Base-by-base conservation (phyloP, 371 early-diverging fungal genomes). In the Rhizopus delemar region DNA sequence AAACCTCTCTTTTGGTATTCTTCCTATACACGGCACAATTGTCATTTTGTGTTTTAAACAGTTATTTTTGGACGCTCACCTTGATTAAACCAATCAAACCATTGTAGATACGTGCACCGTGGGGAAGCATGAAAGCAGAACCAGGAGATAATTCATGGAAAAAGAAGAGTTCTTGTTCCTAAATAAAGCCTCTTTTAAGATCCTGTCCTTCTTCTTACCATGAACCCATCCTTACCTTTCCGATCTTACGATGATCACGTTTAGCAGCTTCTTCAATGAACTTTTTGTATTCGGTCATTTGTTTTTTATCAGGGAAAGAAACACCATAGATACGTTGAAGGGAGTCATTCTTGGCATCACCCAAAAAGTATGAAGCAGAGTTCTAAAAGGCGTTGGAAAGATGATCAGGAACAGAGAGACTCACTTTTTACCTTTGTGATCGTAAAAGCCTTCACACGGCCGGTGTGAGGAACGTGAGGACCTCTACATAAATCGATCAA, bases 321-420 rank as follows among this genome's bases (percentile, higher is more conserved):
- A 99, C 91, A 60, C 99, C 99, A 70, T 99, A 99, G 53, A 99
- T 82, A 73, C 99, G 93, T 79, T 99, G 99, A 34, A 99, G 86
- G 31, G 96, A 94, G 62, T 96, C 96, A 71, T 98, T 97, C 66
- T 90, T 92, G 53, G 95, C 87, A 75, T 99, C 97, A 64, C 98
- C 98, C 75, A 99, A 82, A 74, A 99, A 99, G 86, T 99, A 99
- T 15, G 98, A 94, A 33, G 98, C 83, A 53, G 99, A 96, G 87
- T 96, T 96, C 90, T 92, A 63, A 12, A 41, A 39, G 4, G 28
- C 22, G 56, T 46, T 16, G 22, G 22, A 22, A 22, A n/a, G 0
- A 13, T 5, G 12, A 36, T n/a, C n/a, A 4, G 16, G 4, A 51
- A 13, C 5, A 16, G 4, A 32, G 1, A 9, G n/a, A n/a, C 4